Evolutionary conservation across 2,329 filamentous ascomycete species (phyloP), one percentile per base, ranked within the genome.

Genomic region (Monosporascus sp.): DNA sequence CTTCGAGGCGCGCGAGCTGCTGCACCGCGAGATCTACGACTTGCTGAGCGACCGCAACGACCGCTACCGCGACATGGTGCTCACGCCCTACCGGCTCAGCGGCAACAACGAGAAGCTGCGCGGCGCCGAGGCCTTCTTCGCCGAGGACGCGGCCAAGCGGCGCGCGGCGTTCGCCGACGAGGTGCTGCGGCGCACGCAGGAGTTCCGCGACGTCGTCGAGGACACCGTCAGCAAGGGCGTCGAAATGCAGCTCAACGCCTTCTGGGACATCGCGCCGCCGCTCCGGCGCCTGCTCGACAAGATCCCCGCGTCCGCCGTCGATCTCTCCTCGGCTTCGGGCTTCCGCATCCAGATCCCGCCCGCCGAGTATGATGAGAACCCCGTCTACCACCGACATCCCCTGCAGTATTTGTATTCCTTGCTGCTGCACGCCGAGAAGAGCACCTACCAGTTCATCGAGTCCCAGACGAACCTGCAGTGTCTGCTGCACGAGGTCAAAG

Each of bases 401-500:
- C 72, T 97, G 66, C 91, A 97, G 71, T 97, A 99, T 68, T 79
- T 99, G 0, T 94, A 91, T 69, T 88, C 85, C 47, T 75, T 97
- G 24, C 78, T 99, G 8, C 81, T 86, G 6, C 93, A 97, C 64
- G 88, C 91, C 0, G 90, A 95, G 68, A 96, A 94, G 74, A 92
- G 88, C 63, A 93, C 91, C 8, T 95, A 96, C 65, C 94, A 97
- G 69, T 97, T 96, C 72, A 97, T 97, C 64, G 94, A 97, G 74
- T 88, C 86, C 7, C 93, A 97, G 74, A 93, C 85, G 31, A 97
- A 97, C 65, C 76, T 97, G 37, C 78, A 96, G 24, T 97, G 93
- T 65, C 77, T 97, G 38, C 73, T 96, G 53, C 94, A 97, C 64
- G 91, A 97, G 71, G 91, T 96, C 51, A 90, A 91, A 66, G 89